Percentiles rank a stretch among this genome's conserved stretches.
Conservation (phyloP, 331 rosid genomes). For the Acacia pycnantha region DNA sequence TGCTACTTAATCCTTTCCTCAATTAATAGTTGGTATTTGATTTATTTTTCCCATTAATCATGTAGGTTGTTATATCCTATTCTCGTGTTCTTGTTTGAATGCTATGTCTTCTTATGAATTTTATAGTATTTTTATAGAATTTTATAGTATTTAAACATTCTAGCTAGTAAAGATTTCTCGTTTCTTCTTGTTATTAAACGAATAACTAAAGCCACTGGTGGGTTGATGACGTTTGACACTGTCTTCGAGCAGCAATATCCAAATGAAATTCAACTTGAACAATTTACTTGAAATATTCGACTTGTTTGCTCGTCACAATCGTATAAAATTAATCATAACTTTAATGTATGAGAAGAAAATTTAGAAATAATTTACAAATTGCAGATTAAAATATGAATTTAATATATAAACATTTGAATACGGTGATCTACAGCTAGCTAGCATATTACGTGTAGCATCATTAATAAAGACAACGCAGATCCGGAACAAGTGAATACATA, state of each 20-base stretch:
- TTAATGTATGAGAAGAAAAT: not conserved
- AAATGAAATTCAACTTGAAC: not conserved
- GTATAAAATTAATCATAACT: not conserved
- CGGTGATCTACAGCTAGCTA: not conserved
- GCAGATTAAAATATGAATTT: not conserved
- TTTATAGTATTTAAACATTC: not conserved
- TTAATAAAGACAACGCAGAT: not conserved
- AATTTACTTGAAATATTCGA: not conserved
- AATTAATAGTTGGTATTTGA: not conserved
- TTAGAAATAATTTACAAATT: not conserved
- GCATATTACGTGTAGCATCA: not conserved
- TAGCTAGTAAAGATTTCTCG: not conserved
- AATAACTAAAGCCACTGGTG: no score
- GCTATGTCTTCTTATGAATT: not conserved
- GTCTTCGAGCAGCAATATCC: not conserved
- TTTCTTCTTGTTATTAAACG: not conserved
- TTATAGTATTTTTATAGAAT: not conserved
- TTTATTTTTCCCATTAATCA: not conserved
- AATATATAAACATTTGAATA: not conserved
- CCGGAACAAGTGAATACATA: not conserved
- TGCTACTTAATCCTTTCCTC: not conserved
- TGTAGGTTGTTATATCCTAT: not conserved
- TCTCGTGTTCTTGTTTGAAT: not conserved
- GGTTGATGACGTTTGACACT: not conserved
- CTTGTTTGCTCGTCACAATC: not conserved